phyloP scores from a whole-genome alignment of 768 basidiomycete species.

The Leccinellum rugosiceps region DNA sequence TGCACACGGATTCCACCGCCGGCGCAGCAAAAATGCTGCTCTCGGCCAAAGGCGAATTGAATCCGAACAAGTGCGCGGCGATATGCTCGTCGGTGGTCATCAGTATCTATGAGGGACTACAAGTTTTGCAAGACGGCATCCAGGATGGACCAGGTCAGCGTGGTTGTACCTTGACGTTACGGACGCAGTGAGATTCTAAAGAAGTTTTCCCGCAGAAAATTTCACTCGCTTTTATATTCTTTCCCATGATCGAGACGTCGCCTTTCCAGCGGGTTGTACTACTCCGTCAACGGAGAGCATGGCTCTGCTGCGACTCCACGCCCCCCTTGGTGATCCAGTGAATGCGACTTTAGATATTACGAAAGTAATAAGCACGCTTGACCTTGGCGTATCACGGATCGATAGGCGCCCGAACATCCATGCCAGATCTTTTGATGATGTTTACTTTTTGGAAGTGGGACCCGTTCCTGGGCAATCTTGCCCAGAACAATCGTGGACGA shows the following conservation, averaged over 20 bases:
- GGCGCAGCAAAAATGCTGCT: constrained; percentile 53
- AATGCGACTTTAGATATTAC: constrained; percentile 11
- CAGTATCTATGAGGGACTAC: constrained; percentile 56
- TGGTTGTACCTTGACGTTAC: background rate
- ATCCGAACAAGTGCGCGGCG: constrained; percentile 55
- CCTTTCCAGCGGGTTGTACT: constrained; percentile 27
- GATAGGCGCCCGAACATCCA: constrained; percentile 60
- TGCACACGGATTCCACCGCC: constrained; percentile 71
- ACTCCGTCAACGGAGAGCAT: constrained; percentile 20
- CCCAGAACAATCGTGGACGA: constrained; percentile 27
- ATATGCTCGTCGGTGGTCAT: constrained; percentile 70
- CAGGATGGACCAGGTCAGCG: constrained; percentile 45
- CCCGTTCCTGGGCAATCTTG: background rate
- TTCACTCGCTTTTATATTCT: constrained; percentile 69
- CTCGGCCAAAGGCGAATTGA: constrained; percentile 33
- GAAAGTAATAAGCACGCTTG: constrained; percentile 35
- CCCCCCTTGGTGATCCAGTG: background rate
- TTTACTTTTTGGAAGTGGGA: constrained; percentile 64
- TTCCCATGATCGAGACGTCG: constrained; percentile 33
- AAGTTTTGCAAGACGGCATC: constrained; percentile 58
- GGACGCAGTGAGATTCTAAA: background rate
- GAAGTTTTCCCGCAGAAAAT: constrained; percentile 43
- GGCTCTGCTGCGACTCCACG: constrained; percentile 39
- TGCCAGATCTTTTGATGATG: constrained; percentile 47
- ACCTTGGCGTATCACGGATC: constrained; percentile 47